A percentile compares a stretch with the other conserved stretches of the same genome.
Evolutionary conservation across 176 grass and related monocot species (phyloP).

Genomic region (Poa annua): DNA sequence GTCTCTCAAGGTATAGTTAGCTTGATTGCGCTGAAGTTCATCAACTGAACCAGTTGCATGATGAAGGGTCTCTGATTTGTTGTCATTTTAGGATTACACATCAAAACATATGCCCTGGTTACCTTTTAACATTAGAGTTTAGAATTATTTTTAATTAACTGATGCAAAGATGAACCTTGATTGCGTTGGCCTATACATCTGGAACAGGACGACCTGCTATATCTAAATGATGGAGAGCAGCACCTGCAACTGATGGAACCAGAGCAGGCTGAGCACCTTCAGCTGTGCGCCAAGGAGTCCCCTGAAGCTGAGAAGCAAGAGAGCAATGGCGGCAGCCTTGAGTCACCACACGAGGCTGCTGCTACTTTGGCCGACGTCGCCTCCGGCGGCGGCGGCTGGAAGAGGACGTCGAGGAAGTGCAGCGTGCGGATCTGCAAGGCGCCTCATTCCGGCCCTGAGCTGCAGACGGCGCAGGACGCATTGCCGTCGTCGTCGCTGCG

Average conservation of each 20-base stretch:
- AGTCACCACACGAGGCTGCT: neutral
- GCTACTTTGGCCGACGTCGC: neutral
- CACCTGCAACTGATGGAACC: slow-evolving; percentile 25
- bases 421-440: slow-evolving; percentile 56
- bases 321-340: neutral
- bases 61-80: neutral
- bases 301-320: slow-evolving; percentile 31
- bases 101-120: neutral
- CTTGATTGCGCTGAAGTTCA: neutral
- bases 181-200: neutral
- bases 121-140: neutral
- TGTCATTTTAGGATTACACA: slow-evolving; percentile 4
- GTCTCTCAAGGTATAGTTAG: slow-evolving; percentile 53
- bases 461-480: slow-evolving; percentile 33
- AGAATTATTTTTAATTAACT: neutral
- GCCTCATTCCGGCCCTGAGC: slow-evolving; percentile 1
- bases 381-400: neutral
- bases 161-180: no score
- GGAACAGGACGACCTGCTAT: slow-evolving; percentile 60
- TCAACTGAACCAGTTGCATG: neutral
- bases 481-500: neutral
- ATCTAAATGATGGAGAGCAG: slow-evolving; percentile 44
- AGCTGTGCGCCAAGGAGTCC: slow-evolving; percentile 37
- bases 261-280: neutral
- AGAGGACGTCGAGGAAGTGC: slow-evolving; percentile 44